phyloP scores from a whole-genome alignment of 2,329 filamentous ascomycete genomes.

The Claviceps sorghi region DNA sequence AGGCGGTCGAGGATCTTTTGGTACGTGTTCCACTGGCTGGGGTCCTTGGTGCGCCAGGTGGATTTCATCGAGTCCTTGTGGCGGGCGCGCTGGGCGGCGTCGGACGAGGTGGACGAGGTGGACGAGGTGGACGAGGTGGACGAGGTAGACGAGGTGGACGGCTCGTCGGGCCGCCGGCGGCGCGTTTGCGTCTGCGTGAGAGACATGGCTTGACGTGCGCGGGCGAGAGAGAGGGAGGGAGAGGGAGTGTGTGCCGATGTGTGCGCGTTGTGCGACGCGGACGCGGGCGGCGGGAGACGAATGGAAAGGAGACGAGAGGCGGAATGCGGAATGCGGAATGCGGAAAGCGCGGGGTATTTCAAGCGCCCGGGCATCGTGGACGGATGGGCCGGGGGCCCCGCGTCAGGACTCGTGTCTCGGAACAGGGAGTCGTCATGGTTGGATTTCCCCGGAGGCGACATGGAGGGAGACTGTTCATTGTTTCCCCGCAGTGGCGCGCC shows the following conservation, averaged over 20 bases:
- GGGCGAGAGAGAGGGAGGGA: too few species aligned
- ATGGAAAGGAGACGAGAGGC: background rate
- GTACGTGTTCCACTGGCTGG: constrained; percentile 15
- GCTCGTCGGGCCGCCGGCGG: background rate
- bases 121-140: background rate
- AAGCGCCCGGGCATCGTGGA: background rate
- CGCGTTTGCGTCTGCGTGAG: background rate
- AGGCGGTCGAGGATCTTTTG: constrained; percentile 20
- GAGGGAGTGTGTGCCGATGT: too few species aligned
- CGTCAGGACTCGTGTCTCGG: background rate
- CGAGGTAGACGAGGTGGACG: background rate
- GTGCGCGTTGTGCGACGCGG: background rate
- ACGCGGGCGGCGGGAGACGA: too few species aligned
- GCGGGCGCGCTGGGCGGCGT: background rate
- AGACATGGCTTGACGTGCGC: background rate
- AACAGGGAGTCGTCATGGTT: too few species aligned
- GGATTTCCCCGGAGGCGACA: too few species aligned
- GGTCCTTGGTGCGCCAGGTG: constrained; percentile 20
- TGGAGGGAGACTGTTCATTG: too few species aligned
- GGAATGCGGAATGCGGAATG: too few species aligned
- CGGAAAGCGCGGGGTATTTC: background rate
- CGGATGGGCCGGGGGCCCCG: too few species aligned
- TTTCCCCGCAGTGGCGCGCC: too few species aligned
- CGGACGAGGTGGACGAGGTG: background rate
- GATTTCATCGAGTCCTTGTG: constrained; percentile 25